phyloP scores from a whole-genome alignment of 108 stramenopile species.

The Cyclotella sp. region DNA sequence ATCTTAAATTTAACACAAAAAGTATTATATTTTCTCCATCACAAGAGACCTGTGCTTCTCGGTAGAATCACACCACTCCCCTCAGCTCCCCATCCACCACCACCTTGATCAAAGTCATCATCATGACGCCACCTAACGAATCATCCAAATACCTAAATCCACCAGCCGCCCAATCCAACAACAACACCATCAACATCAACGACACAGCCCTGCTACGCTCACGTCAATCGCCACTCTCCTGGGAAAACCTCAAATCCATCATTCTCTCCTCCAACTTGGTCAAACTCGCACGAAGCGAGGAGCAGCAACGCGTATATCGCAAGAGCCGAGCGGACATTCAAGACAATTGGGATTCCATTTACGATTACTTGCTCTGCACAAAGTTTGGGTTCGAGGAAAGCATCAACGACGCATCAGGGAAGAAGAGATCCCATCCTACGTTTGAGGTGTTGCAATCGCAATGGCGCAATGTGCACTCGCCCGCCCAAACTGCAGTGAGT shows the following conservation, averaged over 20 bases:
- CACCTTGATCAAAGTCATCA: no score
- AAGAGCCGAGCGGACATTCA: constrained; percentile 48
- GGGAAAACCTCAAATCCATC: constrained; percentile 37
- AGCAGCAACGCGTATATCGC: constrained; percentile 58
- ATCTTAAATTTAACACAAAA: not conserved
- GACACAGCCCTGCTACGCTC: constrained; percentile 22
- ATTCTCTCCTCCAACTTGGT: constrained; percentile 39
- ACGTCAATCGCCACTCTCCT: constrained; percentile 24
- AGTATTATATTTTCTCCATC: not conserved
- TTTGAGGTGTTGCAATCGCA: constrained; percentile 27
- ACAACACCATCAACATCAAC: constrained; percentile 1
- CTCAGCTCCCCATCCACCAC: not conserved
- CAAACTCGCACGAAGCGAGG: constrained; percentile 62
- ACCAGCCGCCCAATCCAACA: not conserved
- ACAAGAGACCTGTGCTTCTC: no score
- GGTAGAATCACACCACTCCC: no score
- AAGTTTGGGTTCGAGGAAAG: constrained; percentile 65
- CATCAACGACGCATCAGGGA: not conserved
- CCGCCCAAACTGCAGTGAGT: not conserved
- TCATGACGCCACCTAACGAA: not conserved
- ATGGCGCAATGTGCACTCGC: not conserved
- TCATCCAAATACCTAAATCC: no score
- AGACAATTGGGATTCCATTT: constrained; percentile 61
- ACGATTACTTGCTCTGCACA: constrained; percentile 69
- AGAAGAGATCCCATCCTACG: constrained; percentile 34